These are phyloP conservation scores for Thuja plicata DNA, from an alignment of 83 land plant genomes.

Conservation along the genomic window DNA sequence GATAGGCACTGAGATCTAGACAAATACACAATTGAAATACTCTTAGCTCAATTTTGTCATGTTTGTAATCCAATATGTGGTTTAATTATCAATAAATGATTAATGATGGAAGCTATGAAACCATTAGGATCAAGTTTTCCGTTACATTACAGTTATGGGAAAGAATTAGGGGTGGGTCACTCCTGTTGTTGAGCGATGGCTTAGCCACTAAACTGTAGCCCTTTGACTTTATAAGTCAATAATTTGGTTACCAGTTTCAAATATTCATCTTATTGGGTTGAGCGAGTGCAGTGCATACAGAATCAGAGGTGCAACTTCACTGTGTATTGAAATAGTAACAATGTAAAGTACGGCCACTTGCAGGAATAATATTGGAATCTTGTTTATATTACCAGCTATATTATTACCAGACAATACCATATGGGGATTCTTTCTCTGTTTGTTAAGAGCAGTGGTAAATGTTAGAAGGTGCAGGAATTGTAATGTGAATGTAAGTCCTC, in stretches of 20 bases:
- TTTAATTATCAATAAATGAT: background rate
- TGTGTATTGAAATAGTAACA: background rate
- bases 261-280: background rate
- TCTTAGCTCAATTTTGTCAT: background rate
- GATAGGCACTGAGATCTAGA: background rate
- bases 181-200: background rate
- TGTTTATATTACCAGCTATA: background rate
- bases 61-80: background rate
- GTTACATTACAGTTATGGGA: background rate
- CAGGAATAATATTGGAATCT: background rate
- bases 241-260: background rate
- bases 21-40: background rate
- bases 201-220: background rate
- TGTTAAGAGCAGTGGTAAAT: background rate
- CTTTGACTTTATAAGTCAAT: background rate
- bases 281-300: background rate
- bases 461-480: background rate
- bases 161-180: background rate
- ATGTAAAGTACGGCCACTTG: background rate
- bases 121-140: background rate
- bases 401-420: background rate
- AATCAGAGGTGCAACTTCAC: background rate
- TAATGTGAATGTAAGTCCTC: background rate
- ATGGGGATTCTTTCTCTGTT: background rate
- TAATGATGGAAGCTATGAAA: background rate